These are phyloP conservation scores for Fusarium camptoceras DNA, from an alignment of 2,329 filamentous ascomycete genomes.

Conservation along the genomic window DNA sequence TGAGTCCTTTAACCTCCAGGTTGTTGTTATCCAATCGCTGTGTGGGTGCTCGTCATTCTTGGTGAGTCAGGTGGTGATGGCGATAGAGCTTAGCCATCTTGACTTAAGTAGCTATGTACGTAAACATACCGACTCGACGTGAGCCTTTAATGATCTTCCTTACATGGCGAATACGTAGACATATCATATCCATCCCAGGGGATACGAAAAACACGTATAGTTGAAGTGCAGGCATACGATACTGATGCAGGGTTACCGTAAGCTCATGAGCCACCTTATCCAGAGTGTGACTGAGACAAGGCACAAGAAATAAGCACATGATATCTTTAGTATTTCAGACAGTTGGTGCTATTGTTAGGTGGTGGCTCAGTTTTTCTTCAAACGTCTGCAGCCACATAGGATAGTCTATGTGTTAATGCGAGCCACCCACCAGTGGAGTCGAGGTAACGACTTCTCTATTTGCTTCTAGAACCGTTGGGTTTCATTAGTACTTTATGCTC, in stretches of 20 bases:
- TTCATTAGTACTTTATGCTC: background rate
- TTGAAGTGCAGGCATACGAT: background rate
- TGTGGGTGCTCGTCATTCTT: slow-evolving; percentile 31
- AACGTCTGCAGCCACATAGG: background rate
- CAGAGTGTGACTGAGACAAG: background rate
- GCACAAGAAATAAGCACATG: slow-evolving; percentile 32
- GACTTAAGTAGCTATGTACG: background rate
- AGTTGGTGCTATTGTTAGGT: background rate
- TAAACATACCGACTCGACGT: background rate
- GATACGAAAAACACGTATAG: background rate
- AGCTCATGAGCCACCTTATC: slow-evolving; percentile 26
- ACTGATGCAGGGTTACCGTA: slow-evolving; percentile 5
- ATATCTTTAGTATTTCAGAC: background rate
- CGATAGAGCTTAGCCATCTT: background rate
- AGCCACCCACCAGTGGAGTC: background rate
- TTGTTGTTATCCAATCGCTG: slow-evolving; percentile 27
- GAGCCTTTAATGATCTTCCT: background rate
- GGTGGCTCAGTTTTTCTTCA: slow-evolving; percentile 20
- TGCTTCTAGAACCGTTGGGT: background rate
- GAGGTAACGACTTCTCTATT: background rate
- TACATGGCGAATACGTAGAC: slow-evolving; percentile 1
- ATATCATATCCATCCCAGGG: background rate
- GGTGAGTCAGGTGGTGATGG: slow-evolving; percentile 28
- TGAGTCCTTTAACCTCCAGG: slow-evolving; percentile 11
- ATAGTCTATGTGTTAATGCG: slow-evolving; percentile 9